Evolutionary conservation across 2,329 filamentous ascomycete genomes (phyloP), one percentile per base, ranked within the genome.

Genomic region (Didymella pomorum): DNA sequence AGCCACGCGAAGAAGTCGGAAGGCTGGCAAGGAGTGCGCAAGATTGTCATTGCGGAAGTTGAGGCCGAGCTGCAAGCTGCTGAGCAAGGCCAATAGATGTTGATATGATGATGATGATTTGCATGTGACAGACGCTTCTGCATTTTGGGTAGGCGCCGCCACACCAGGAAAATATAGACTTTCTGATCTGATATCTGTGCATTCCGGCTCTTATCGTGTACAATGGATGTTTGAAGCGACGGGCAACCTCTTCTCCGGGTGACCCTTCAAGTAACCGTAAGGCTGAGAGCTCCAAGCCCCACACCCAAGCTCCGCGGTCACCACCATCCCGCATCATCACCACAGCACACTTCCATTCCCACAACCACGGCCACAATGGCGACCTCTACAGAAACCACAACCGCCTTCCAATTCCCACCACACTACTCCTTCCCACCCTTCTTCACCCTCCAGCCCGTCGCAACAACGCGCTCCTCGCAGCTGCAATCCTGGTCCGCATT

Each of bases 401-500:
- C 62, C 6, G 35, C 35, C 35, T 82, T 80, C 74, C 52, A 60
- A 58, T 79, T 80, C 65, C 80, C 80, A 33, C 72, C 78, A 10
- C 80, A 81, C 75, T 90, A 93, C 83, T 81, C 82, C 79, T 94
- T 92, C 81, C 91, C 91, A 0, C 89, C 91, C 72, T 93, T 95
- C 87, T 95, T 91, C 86, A 93, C 90, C 55, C 87, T 87, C 53
- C 91, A 95, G 78, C 86, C 88, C 33, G 92, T 92, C 79, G 82
- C 87, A 61, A 84, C 85, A 28, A 94, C 90, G 10, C 88, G 85
- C 73, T 86, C 89, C 78, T 87, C 89, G 44, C 92, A 95, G 73
- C 87, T 93, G 61, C 82, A 85, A 58, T 93, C 93, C 79, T 99
- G 95, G 95, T 88, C 90, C n/a, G 78, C 86, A 29, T 86, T 97